These are phyloP conservation scores for Ogataea pini DNA, from an alignment of 805 yeast genomes.

Conservation along the genomic window DNA sequence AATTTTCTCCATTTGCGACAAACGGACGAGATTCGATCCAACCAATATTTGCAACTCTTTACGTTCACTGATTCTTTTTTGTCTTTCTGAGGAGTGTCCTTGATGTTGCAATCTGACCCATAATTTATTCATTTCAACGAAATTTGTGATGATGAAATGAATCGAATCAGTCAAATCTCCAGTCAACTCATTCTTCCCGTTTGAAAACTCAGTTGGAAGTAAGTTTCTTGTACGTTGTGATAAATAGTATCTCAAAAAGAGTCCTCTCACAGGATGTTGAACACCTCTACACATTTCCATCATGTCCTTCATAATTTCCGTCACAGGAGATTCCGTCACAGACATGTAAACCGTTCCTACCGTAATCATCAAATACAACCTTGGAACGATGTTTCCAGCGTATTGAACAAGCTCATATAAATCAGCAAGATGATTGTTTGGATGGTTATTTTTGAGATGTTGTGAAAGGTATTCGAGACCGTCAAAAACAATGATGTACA, in stretches of 20 bases:
- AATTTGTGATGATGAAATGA: conserved; percentile 78
- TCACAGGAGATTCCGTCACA: conserved; percentile 72
- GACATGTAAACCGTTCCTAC: conserved; percentile 90
- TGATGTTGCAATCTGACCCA: conserved; percentile 98
- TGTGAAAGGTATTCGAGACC: conserved; percentile 68
- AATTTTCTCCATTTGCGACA: conserved; percentile 81
- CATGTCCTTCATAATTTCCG: conserved; percentile 92
- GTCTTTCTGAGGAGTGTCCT: conserved; percentile 84
- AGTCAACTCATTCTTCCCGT: conserved; percentile 23
- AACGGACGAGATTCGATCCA: conserved; percentile 87
- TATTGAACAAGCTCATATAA: conserved; percentile 93
- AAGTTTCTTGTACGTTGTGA: conserved; percentile 78
- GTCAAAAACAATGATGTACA: conserved; percentile 83
- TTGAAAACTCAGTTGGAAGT: conserved; percentile 42
- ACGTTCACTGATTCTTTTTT: conserved; percentile 73
- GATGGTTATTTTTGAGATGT: conserved; percentile 67
- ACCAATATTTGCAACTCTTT: conserved; percentile 87
- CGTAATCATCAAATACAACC: conserved; percentile 91
- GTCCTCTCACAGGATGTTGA: conserved; percentile 91
- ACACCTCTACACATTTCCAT: conserved; percentile 97
- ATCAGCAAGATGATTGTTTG: conserved; percentile 76
- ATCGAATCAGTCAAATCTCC: conserved; percentile 64
- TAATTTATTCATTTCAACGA: conserved; percentile 94
- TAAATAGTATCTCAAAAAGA: conserved; percentile 85
- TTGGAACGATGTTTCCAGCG: conserved; percentile 89